A percentile compares a stretch with the other conserved stretches of the same genome.
Evolutionary conservation across 306 rosid genomes (phyloP).

Genomic region (Cicer judaicum): DNA sequence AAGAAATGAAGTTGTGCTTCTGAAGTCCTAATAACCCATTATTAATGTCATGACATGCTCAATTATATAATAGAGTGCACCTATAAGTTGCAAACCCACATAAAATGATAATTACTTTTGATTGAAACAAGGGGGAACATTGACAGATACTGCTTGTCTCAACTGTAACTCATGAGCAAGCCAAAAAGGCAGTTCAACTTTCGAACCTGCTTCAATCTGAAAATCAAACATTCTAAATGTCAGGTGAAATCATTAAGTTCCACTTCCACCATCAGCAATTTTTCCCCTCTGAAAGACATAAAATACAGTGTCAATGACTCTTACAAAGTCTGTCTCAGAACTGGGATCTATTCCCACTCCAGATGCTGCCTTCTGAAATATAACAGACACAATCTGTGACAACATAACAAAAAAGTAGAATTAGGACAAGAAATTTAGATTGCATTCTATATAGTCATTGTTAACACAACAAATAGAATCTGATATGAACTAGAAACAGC

Average conservation of each 20-base stretch:
- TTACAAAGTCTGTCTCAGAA: slow-evolving; percentile 75
- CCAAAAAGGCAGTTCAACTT: slow-evolving; percentile 94
- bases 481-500: slow-evolving; percentile 31
- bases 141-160: slow-evolving; percentile 73
- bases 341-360: slow-evolving; percentile 93
- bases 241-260: slow-evolving; percentile 41
- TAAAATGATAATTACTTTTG: slow-evolving; percentile 62
- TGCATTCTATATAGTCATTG: slow-evolving; percentile 20
- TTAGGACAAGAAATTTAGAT: slow-evolving; percentile 34
- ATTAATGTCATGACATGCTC: slow-evolving; percentile 21
- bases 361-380: slow-evolving; percentile 78
- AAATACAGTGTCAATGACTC: slow-evolving; percentile 39
- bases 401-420: slow-evolving; percentile 25
- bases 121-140: slow-evolving; percentile 78
- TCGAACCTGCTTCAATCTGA: slow-evolving; percentile 92
- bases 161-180: slow-evolving; percentile 82
- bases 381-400: slow-evolving; percentile 65
- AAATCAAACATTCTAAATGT: slow-evolving; percentile 45
- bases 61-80: slow-evolving; percentile 17
- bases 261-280: slow-evolving; percentile 6
- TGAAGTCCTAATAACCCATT: slow-evolving; percentile 1
- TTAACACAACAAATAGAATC: background rate
- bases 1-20: slow-evolving; percentile 31
- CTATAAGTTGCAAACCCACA: slow-evolving; percentile 15
- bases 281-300: slow-evolving; percentile 39